Conservation (phyloP, 805 yeast species). For the Jamesozyma spencerorum region DNA sequence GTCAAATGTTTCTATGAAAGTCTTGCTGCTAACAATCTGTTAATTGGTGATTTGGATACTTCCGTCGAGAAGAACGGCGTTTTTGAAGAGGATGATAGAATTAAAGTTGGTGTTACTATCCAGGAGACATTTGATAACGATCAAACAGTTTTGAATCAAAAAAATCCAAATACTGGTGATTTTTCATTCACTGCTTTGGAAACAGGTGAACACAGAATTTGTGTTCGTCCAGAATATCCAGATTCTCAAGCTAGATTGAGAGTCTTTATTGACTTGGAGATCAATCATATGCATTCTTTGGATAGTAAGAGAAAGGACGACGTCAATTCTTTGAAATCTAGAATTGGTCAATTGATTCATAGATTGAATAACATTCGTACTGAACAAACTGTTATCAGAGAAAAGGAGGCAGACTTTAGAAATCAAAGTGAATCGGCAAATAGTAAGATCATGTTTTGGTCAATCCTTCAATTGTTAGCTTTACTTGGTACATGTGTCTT, state of each 20-base stretch:
- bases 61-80: slow-evolving; percentile 42
- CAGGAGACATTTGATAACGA: slow-evolving; percentile 72
- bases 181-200: slow-evolving; percentile 77
- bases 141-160: slow-evolving; percentile 68
- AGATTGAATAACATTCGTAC: slow-evolving; percentile 49
- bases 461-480: slow-evolving; percentile 60
- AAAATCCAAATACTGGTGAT: slow-evolving; percentile 49
- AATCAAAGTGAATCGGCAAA: slow-evolving; percentile 71
- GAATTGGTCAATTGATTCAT: slow-evolving; percentile 46
- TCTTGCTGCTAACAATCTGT: slow-evolving; percentile 65
- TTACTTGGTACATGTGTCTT: slow-evolving; percentile 60
- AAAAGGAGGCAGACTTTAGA: slow-evolving; percentile 68
- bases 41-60: slow-evolving; percentile 69
- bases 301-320: slow-evolving; percentile 54
- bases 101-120: slow-evolving; percentile 38
- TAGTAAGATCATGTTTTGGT: slow-evolving; percentile 63
- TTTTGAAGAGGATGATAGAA: slow-evolving; percentile 44
- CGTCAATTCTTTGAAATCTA: slow-evolving; percentile 43
- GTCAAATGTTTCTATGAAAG: slow-evolving; percentile 79
- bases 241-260: slow-evolving; percentile 44
- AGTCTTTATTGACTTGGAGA: slow-evolving; percentile 62
- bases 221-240: slow-evolving; percentile 49
- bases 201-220: slow-evolving; percentile 76
- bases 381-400: slow-evolving; percentile 56
- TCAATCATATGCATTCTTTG: slow-evolving; percentile 55